A percentile compares a stretch with the other conserved stretches of the same genome.
Evolutionary conservation across 768 basidiomycete species (phyloP).

Genomic region (Lactifluus piperatus): DNA sequence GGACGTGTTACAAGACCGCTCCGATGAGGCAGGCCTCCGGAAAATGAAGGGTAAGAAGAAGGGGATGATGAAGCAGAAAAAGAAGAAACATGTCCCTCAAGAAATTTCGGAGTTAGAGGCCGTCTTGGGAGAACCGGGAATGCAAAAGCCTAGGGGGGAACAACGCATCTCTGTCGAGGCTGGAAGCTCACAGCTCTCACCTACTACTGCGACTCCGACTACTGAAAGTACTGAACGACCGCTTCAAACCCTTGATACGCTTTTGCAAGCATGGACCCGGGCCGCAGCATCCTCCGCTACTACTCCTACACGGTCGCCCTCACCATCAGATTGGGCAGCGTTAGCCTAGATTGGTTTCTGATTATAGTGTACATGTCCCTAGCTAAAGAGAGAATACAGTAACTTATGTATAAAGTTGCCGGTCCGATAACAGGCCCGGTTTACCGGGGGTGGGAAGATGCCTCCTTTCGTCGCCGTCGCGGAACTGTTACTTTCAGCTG

Average conservation of each 20-base stretch:
- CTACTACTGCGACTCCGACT: too few relatives aligned
- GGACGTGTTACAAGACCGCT: not conserved
- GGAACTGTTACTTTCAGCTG: not conserved
- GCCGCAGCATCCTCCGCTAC: not conserved
- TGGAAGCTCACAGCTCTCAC: not conserved
- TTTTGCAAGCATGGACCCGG: not conserved
- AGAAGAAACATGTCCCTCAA: not conserved
- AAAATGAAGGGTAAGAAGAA: not conserved
- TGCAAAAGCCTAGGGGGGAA: not conserved
- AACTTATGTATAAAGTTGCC: too few relatives aligned
- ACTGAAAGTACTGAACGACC: not conserved
- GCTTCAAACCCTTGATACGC: not conserved
- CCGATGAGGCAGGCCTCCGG: not conserved
- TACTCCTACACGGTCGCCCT: not conserved
- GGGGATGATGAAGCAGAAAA: not conserved
- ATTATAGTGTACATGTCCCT: too few relatives aligned
- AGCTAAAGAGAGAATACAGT: too few relatives aligned
- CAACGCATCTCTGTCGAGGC: not conserved
- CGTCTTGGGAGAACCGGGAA: not conserved
- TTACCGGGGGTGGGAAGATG: too few relatives aligned
- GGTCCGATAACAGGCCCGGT: too few relatives aligned
- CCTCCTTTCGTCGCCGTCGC: not conserved
- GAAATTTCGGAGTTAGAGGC: not conserved
- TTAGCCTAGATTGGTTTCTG: not conserved
- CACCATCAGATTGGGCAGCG: not conserved